Base-by-base conservation (phyloP, 257 asterid genomes). In the Solanum arcanum region DNA sequence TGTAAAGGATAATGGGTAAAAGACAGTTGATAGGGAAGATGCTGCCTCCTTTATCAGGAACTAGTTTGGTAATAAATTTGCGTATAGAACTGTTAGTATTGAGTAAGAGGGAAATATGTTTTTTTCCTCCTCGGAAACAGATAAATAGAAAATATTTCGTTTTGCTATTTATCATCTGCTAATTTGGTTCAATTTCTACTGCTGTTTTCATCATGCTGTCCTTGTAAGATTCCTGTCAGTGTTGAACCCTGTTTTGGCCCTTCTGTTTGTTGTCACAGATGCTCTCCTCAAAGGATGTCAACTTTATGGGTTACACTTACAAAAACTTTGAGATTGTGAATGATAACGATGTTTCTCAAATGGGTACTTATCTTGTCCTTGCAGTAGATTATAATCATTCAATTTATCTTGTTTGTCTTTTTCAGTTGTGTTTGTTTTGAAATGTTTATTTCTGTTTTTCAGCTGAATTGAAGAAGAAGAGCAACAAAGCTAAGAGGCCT, bases 281-380 rank as follows among this genome's bases (percentile, higher is more conserved):
- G 99, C 97, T 97, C 86, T 87, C 99, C 3, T 96, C 99, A 5
- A 97, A 97, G 92, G 99, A 97, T 49, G 99, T 94, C 92, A 97
- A 97, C 92, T 97, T 97, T 88, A 88, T 97, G 97, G 99, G 99
- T 64, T 97, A 97, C 91, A 97, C 99, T 89, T 97, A 96, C 85
- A 97, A 96, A 92, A 97, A 97, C 90, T 96, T 94, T 83, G 99
- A 97, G 92, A 97, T 96, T 80, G 97, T 94, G 84, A 96, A 95
- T 82, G 99, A 96, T 69, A 96, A 96, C 25, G 97, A 95, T 86
- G 98, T 95, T 83, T 93, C 97, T 21, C 98, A 98, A 90, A 92
- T 96, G 64, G 94, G 99, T 96, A 93, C 82, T 80, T 73, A 41
- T 39, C 81, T 87, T 66, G 59, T 74, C 56, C 90, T 83, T 81